Conservation (phyloP, 768 basidiomycete species). For the Boletus reticulatus region DNA sequence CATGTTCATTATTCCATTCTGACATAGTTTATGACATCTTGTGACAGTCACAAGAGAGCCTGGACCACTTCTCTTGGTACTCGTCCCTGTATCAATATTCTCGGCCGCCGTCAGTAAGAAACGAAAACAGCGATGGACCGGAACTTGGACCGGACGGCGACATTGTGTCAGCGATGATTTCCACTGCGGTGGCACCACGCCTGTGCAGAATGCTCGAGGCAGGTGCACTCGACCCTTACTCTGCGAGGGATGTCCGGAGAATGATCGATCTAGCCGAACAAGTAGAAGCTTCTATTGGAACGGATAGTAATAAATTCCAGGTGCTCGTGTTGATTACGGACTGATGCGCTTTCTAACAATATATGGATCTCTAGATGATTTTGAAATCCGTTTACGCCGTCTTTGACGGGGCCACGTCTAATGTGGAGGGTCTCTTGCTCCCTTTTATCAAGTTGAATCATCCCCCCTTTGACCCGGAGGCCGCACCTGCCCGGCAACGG, state of each 20-base stretch:
- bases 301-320: conserved; percentile 61
- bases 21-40: conserved; percentile 2
- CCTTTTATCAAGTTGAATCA: conserved; percentile 45
- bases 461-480: conserved; percentile 70
- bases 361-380: conserved; percentile 42
- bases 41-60: conserved; percentile 44
- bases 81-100: conserved; percentile 76
- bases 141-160: conserved; percentile 83
- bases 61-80: conserved; percentile 89
- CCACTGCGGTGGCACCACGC: conserved; percentile 77
- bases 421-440: conserved; percentile 47
- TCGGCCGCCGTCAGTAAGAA: conserved; percentile 37
- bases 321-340: conserved; percentile 32
- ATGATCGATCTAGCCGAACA: conserved; percentile 78
- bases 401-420: conserved; percentile 57
- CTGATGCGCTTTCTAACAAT: conserved; percentile 10
- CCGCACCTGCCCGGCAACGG: conserved; percentile 67
- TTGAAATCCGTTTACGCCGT: conserved; percentile 49
- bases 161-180: conserved; percentile 82
- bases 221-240: conserved; percentile 86
- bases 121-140: conserved; percentile 45
- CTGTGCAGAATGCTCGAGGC: conserved; percentile 69
- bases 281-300: conserved; percentile 70
- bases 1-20: conserved; percentile 31
- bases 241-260: conserved; percentile 55